These are phyloP conservation scores for Heimioporus retisporus DNA, from an alignment of 1,284 basidiomycete species.

Conservation along the genomic window DNA sequence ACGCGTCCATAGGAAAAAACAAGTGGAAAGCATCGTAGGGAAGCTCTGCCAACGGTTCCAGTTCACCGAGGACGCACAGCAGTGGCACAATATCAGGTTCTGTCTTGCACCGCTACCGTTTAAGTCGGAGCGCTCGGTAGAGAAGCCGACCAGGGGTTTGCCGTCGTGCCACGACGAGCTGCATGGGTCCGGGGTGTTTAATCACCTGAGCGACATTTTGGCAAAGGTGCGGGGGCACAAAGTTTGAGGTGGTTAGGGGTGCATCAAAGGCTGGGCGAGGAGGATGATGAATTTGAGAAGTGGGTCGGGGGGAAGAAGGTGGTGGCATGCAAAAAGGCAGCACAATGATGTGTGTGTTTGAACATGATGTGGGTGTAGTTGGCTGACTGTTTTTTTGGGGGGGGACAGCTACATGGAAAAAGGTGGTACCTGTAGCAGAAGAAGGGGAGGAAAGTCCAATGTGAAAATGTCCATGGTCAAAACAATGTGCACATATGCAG, in stretches of 20 bases:
- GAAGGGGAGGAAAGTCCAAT: neutral
- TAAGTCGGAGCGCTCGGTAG: slow-evolving; percentile 96
- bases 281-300: slow-evolving; percentile 92
- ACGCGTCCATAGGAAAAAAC: slow-evolving; percentile 79
- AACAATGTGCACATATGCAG: slow-evolving; percentile 15
- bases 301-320: slow-evolving; percentile 86
- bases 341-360: slow-evolving; percentile 49
- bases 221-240: slow-evolving; percentile 86
- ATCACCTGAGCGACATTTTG: slow-evolving; percentile 91
- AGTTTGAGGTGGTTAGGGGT: slow-evolving; percentile 89
- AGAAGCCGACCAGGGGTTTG: slow-evolving; percentile 95
- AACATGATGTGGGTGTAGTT: too few species aligned
- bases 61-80: slow-evolving; percentile 87
- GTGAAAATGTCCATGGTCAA: slow-evolving; percentile 4
- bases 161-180: slow-evolving; percentile 97
- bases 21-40: slow-evolving; percentile 95
- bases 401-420: slow-evolving; percentile 40
- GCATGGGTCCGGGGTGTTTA: slow-evolving; percentile 88
- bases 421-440: slow-evolving; percentile 14
- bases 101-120: slow-evolving; percentile 96
- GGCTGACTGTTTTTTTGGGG: too few species aligned
- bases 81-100: slow-evolving; percentile 98
- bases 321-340: slow-evolving; percentile 76
- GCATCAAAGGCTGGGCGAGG: slow-evolving; percentile 86
- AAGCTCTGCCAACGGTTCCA: slow-evolving; percentile 97